A percentile compares a stretch with the other conserved stretches of the same genome.
phyloP scores from a whole-genome alignment of 306 rosid genomes.

The Cicer pinnatifidum region DNA sequence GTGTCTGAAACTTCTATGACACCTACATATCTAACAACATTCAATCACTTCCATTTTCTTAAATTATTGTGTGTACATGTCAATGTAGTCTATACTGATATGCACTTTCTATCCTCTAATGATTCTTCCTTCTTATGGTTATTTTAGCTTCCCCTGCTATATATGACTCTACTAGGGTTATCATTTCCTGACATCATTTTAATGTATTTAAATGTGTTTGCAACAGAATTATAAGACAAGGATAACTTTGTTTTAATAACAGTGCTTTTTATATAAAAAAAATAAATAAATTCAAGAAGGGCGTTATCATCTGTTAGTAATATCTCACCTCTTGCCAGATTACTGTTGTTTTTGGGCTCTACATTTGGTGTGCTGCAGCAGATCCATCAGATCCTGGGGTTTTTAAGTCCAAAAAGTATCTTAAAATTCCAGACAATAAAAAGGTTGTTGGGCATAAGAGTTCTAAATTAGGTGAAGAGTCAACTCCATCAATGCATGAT shows the following conservation, averaged over 20 bases:
- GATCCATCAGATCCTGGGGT: constrained; percentile 96
- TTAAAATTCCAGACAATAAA: constrained; percentile 56
- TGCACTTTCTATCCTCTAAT: not conserved
- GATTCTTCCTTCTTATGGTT: constrained; percentile 12
- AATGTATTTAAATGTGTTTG: not conserved
- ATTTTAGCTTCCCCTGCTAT: not conserved
- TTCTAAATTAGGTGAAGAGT: constrained; percentile 71
- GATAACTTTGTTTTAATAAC: not conserved
- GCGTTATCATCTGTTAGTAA: constrained; percentile 38
- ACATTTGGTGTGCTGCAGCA: constrained; percentile 94
- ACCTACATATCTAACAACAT: too few species aligned
- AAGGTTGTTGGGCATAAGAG: constrained; percentile 54
- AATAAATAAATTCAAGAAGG: not conserved
- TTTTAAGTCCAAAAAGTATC: constrained; percentile 84
- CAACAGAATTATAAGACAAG: not conserved
- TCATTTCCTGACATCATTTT: constrained; percentile 2
- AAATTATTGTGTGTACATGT: too few species aligned
- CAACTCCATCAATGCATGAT: constrained; percentile 65
- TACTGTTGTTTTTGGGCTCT: constrained; percentile 78
- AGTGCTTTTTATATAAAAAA: not conserved
- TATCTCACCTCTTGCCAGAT: constrained; percentile 62
- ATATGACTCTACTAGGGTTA: not conserved
- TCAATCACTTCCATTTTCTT: too few species aligned
- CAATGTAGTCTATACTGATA: constrained; percentile 2
- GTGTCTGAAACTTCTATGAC: too few species aligned